Conservation (phyloP, 169 alveolate species). For the Plasmodium knowlesi region DNA sequence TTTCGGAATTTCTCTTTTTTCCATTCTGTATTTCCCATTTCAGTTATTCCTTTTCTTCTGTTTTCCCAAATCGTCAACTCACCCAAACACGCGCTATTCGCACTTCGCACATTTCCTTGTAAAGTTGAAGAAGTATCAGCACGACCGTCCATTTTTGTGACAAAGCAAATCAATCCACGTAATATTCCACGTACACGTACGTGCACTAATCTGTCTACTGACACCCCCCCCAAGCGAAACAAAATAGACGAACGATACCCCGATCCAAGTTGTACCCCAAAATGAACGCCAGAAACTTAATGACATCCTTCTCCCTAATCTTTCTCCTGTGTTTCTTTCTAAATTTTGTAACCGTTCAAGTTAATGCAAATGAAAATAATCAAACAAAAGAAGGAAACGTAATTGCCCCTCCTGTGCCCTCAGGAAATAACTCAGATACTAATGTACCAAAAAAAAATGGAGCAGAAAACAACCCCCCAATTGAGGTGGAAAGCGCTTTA, state of each 20-base stretch:
- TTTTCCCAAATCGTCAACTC: not conserved
- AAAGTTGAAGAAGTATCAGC: not conserved
- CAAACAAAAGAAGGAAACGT: slow-evolving; percentile 13
- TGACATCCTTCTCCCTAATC: slow-evolving; percentile 15
- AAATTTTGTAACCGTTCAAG: not conserved
- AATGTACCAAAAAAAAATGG: not conserved
- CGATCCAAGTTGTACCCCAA: not conserved
- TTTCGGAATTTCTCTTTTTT: not conserved
- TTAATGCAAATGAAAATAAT: slow-evolving; percentile 16
- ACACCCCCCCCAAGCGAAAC: not conserved
- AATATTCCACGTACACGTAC: not conserved
- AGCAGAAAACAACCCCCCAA: not conserved
- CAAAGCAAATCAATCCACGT: not conserved
- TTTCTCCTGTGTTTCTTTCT: not conserved
- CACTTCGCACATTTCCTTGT: not conserved
- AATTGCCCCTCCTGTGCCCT: not conserved
- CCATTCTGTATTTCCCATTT: not conserved
- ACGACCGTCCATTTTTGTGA: not conserved
- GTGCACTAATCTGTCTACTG: not conserved
- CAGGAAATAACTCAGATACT: not conserved
- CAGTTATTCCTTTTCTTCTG: not conserved
- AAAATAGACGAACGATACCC: not conserved
- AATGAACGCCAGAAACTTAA: slow-evolving; percentile 11
- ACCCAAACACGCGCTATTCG: not conserved
- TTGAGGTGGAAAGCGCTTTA: slow-evolving; percentile 20